A percentile compares a stretch with the other conserved stretches of the same genome.
phyloP scores from a whole-genome alignment of 345 rosid species.

The Ceriops zippeliana region DNA sequence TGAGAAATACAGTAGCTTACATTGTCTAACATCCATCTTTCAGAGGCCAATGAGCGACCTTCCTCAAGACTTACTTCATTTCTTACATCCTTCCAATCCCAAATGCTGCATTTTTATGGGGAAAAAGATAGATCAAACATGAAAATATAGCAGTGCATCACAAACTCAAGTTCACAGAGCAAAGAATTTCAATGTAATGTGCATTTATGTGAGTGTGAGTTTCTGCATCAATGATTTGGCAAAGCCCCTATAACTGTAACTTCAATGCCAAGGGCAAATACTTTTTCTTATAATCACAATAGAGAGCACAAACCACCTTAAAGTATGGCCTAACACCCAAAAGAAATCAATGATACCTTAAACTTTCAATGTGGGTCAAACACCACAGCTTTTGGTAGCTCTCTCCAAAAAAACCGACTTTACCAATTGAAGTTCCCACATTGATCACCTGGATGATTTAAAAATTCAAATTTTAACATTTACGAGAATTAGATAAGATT shows the following conservation, averaged over 20 bases:
- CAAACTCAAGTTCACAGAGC: neutral
- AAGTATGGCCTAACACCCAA: neutral
- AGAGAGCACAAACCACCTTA: neutral
- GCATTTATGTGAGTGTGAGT: neutral
- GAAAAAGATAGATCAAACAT: neutral
- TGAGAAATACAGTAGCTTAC: slow-evolving; percentile 29
- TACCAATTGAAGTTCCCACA: slow-evolving; percentile 81
- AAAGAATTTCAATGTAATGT: neutral
- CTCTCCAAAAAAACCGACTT: slow-evolving; percentile 77
- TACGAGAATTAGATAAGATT: too few relatives aligned
- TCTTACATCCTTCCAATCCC: slow-evolving; percentile 74
- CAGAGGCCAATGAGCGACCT: slow-evolving; percentile 78
- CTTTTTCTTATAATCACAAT: neutral
- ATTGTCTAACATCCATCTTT: slow-evolving; percentile 61
- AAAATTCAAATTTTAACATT: too few relatives aligned
- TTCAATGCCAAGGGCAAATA: neutral
- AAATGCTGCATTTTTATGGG: slow-evolving; percentile 39
- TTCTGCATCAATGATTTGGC: neutral
- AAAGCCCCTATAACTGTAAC: neutral
- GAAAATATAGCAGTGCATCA: neutral
- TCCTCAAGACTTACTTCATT: slow-evolving; percentile 59
- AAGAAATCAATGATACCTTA: slow-evolving; percentile 49
- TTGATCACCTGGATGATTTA: slow-evolving; percentile 62
- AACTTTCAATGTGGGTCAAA: slow-evolving; percentile 83
- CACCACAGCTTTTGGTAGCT: slow-evolving; percentile 74